These are phyloP conservation scores for Gonium pectorale DNA, from an alignment of 139 green algal genomes.

Conservation along the genomic window DNA sequence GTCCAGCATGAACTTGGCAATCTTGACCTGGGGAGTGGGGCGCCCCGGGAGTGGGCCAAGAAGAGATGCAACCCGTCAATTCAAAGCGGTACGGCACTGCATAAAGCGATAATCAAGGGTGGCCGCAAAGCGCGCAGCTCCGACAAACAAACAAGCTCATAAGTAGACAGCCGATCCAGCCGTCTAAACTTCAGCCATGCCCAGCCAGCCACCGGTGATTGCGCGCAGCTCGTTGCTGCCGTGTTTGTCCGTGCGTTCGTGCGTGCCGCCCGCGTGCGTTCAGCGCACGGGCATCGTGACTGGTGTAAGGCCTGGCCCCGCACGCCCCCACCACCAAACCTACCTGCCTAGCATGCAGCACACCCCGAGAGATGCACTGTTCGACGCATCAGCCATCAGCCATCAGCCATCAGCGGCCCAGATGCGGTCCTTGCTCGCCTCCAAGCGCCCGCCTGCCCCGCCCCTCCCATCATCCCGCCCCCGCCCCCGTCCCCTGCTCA, in stretches of 20 bases:
- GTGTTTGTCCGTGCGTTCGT: too few species aligned
- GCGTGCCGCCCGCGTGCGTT: too few species aligned
- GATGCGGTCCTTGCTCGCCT: not conserved
- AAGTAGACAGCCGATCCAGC: not conserved
- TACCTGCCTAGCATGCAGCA: not conserved
- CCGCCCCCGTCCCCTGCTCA: not conserved
- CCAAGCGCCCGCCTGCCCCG: not conserved
- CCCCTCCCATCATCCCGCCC: not conserved
- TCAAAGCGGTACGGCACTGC: not conserved
- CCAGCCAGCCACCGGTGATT: not conserved
- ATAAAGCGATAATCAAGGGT: not conserved
- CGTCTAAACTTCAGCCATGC: not conserved
- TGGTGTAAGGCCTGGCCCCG: too few species aligned
- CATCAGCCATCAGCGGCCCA: not conserved
- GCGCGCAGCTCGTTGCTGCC: too few species aligned
- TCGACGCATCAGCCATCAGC: not conserved
- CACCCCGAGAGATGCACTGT: not conserved
- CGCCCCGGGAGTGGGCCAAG: too few species aligned
- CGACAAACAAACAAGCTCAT: not conserved
- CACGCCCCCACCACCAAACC: not conserved
- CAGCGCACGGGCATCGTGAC: too few species aligned
- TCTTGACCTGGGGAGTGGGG: constrained; percentile 22
- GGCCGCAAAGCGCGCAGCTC: not conserved
- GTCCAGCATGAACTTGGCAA: constrained; percentile 41
- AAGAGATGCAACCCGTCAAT: not conserved